A percentile compares a stretch with the other conserved stretches of the same genome.
Conservation (phyloP, 1,284 basidiomycete species). For the Sanghuangporus weigelae region DNA sequence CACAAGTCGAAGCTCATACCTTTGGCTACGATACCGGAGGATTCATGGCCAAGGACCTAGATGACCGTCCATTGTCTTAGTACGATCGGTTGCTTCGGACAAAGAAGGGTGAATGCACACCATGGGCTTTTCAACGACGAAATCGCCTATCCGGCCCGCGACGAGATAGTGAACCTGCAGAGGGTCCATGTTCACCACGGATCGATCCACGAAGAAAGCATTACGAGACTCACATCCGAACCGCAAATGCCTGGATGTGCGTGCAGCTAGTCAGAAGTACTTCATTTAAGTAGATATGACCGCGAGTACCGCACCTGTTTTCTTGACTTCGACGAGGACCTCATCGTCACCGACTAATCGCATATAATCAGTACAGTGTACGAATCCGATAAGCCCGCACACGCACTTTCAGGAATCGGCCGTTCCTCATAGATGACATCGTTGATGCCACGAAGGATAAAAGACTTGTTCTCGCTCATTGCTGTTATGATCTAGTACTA, state of each 20-base stretch:
- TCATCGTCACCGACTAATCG: slow-evolving; percentile 63
- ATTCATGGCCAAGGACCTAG: slow-evolving; percentile 56
- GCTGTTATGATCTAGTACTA: slow-evolving; percentile 35
- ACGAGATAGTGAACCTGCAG: slow-evolving; percentile 69
- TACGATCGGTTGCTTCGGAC: background rate
- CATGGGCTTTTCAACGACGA: slow-evolving; percentile 76
- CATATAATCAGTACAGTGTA: slow-evolving; percentile 1
- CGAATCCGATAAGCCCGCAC: background rate
- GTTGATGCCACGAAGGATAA: slow-evolving; percentile 73
- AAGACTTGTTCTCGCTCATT: slow-evolving; percentile 65
- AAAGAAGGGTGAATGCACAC: slow-evolving; percentile 29
- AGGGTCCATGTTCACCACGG: slow-evolving; percentile 13
- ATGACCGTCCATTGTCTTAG: background rate
- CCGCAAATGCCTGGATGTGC: slow-evolving; percentile 73
- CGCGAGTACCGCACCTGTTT: slow-evolving; percentile 59
- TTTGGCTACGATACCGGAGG: slow-evolving; percentile 43
- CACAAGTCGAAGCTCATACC: slow-evolving; percentile 19
- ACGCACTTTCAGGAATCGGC: slow-evolving; percentile 69
- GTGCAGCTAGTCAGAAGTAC: background rate
- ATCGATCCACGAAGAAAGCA: slow-evolving; percentile 9
- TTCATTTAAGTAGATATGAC: slow-evolving; percentile 10
- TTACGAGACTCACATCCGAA: slow-evolving; percentile 57
- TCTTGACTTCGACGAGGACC: slow-evolving; percentile 88
- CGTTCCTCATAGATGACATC: slow-evolving; percentile 72
- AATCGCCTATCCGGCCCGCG: slow-evolving; percentile 75